Percentiles rank a stretch among this genome's conserved stretches.
phyloP scores from a whole-genome alignment of 306 rosid genomes.

The Malus domestica region DNA sequence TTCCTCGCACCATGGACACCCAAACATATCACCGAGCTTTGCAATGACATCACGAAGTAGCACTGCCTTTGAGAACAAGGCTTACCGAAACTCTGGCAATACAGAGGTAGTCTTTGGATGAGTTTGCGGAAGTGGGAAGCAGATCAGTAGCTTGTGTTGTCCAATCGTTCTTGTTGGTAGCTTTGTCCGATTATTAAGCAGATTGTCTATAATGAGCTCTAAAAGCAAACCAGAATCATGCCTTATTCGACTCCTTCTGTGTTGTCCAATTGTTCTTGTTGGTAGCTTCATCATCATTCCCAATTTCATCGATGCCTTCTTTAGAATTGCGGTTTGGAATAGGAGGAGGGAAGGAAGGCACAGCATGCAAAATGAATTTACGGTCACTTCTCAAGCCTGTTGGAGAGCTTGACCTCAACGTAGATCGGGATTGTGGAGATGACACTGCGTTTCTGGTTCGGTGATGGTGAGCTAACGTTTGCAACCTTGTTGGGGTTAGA shows the following conservation, averaged over 20 bases:
- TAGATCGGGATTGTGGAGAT: constrained; percentile 5
- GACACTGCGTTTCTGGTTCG: constrained; percentile 4
- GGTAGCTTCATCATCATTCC: not conserved
- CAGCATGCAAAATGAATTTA: not conserved
- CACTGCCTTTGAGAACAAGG: not conserved
- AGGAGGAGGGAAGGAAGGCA: constrained; percentile 18
- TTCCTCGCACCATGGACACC: not conserved
- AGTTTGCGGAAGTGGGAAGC: not conserved
- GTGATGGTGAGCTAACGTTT: not conserved
- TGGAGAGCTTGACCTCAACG: not conserved
- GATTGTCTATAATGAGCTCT: not conserved
- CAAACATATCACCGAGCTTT: not conserved
- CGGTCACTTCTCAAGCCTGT: constrained; percentile 12
- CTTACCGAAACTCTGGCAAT: not conserved
- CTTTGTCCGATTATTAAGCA: not conserved
- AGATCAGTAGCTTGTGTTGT: not conserved
- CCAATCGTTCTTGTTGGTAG: not conserved
- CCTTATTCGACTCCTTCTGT: not conserved
- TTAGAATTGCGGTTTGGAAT: constrained; percentile 3
- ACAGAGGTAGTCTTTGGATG: not conserved
- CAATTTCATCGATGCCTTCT: not conserved
- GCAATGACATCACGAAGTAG: not conserved
- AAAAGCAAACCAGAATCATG: not conserved
- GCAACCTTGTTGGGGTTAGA: not conserved
- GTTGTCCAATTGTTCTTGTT: not conserved